Evolutionary conservation across 2,329 filamentous ascomycete species (phyloP), one percentile per base, ranked within the genome.

Genomic region (Dryadomyces quercivorus): DNA sequence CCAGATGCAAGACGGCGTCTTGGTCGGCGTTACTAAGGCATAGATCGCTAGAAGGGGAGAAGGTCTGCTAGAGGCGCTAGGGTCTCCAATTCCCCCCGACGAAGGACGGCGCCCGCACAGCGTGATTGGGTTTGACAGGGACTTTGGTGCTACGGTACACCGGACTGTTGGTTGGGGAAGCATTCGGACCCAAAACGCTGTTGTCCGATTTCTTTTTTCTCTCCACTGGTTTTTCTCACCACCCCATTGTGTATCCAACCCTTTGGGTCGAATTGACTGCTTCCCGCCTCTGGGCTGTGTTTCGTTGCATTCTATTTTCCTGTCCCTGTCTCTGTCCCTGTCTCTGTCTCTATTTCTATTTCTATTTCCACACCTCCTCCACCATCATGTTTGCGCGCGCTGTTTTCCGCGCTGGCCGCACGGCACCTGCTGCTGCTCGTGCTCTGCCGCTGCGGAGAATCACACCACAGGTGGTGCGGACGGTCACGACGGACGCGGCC

Each of bases 401-500:
- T 74, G 75, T 82, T 69, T 72, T 85, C 67, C 77, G 81, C 73
- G 74, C 74, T 57, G 72, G 79, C 66, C 76, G 80, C 69, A 77
- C 79, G 65, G 75, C 42, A 16, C 8, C 42, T 44, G 16, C n/a
- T 2, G 2, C 42, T 44, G 16, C n/a, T 2, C 42, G 42, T 9
- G 42, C 42, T 9, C 42, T 44, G 42, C 42, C 42, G 16, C 42
- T 76, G 69, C 77, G 49, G 42, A n/a, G 12, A 16, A 44, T n/a
- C 15, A 9, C 42, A 16, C 36, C 36, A 45, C 43, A 12, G 18
- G 43, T 31, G 31, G n/a, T 40, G 42, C 82, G 92, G 69, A 81
- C 81, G 63, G 93, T 98, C 67, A 98, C 93, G 63, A 97, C 93
- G 62, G 86, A 97, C 74, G 93, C 93, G 61, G 93, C 93, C 62